phyloP scores from a whole-genome alignment of 768 basidiomycete genomes.

The Naganishia kalamii region DNA sequence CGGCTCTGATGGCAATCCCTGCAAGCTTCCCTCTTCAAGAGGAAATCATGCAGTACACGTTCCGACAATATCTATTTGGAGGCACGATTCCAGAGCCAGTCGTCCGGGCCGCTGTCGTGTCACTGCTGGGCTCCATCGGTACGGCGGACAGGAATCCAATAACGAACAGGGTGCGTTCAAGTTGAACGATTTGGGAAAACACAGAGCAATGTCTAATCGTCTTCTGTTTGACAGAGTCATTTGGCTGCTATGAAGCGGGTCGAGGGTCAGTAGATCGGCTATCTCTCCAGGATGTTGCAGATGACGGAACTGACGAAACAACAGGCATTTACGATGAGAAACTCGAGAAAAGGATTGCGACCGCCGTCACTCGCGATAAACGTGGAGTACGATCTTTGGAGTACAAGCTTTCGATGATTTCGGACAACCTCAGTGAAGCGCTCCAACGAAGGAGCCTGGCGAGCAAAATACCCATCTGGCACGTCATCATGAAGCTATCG shows the following conservation, averaged over 20 bases:
- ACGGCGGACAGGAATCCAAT: slow-evolving; percentile 21
- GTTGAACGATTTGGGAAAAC: background rate
- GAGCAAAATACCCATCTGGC: slow-evolving; percentile 20
- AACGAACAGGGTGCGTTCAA: background rate
- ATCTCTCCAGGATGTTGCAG: background rate
- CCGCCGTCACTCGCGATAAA: slow-evolving; percentile 20
- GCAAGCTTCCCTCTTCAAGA: slow-evolving; percentile 17
- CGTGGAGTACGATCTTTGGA: slow-evolving; percentile 12
- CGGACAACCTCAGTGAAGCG: slow-evolving; percentile 10
- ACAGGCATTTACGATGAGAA: slow-evolving; percentile 17
- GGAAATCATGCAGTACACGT: slow-evolving; percentile 12
- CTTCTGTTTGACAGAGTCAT: slow-evolving; percentile 12
- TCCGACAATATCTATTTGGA: slow-evolving; percentile 5
- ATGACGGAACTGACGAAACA: background rate
- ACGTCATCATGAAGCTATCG: slow-evolving; percentile 17
- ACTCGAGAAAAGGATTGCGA: slow-evolving; percentile 10
- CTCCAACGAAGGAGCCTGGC: background rate
- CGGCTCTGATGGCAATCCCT: slow-evolving; percentile 21
- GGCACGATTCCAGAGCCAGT: background rate
- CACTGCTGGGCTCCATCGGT: slow-evolving; percentile 16
- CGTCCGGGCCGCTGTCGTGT: slow-evolving; percentile 15
- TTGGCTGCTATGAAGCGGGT: slow-evolving; percentile 20
- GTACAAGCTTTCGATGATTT: slow-evolving; percentile 24
- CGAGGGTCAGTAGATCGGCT: slow-evolving; percentile 6
- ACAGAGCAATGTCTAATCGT: too few relatives aligned